Evolutionary conservation across 768 basidiomycete genomes (phyloP).

Genomic region (Fibroporia radiculosa): DNA sequence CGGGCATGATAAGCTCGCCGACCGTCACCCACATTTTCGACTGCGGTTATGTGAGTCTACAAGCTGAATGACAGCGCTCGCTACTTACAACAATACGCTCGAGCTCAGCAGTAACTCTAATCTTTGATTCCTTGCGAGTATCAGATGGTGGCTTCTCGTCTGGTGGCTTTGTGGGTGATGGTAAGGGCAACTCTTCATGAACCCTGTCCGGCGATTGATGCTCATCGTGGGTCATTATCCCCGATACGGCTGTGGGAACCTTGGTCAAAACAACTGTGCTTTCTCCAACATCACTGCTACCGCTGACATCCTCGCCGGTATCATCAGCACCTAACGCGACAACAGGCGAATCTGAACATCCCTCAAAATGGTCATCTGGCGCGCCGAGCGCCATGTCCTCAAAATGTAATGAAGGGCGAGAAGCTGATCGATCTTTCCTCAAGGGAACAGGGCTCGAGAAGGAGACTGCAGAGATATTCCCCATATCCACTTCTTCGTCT

Average conservation of each 20-base stretch:
- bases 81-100: slow-evolving; percentile 55
- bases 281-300: not conserved
- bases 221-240: too few species aligned
- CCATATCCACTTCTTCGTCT: slow-evolving; percentile 57
- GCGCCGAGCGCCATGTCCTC: slow-evolving; percentile 1
- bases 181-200: not conserved
- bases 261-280: not conserved
- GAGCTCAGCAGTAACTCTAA: slow-evolving; percentile 52
- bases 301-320: not conserved
- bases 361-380: not conserved
- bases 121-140: slow-evolving; percentile 23
- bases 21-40: slow-evolving; percentile 61
- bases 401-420: not conserved
- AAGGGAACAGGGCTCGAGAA: slow-evolving; percentile 36
- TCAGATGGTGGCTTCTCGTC: slow-evolving; percentile 14
- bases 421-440: not conserved
- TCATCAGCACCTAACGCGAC: not conserved
- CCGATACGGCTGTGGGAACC: not conserved
- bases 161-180: slow-evolving; percentile 4
- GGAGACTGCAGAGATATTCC: slow-evolving; percentile 24
- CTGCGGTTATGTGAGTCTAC: slow-evolving; percentile 27
- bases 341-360: not conserved
- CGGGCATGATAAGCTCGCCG: slow-evolving; percentile 57
- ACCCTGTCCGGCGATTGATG: not conserved
- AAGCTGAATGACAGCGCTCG: not conserved